A percentile compares a stretch with the other conserved stretches of the same genome.
phyloP scores from a whole-genome alignment of 1,139 yeast genomes.

The Hyphopichia fennica region DNA sequence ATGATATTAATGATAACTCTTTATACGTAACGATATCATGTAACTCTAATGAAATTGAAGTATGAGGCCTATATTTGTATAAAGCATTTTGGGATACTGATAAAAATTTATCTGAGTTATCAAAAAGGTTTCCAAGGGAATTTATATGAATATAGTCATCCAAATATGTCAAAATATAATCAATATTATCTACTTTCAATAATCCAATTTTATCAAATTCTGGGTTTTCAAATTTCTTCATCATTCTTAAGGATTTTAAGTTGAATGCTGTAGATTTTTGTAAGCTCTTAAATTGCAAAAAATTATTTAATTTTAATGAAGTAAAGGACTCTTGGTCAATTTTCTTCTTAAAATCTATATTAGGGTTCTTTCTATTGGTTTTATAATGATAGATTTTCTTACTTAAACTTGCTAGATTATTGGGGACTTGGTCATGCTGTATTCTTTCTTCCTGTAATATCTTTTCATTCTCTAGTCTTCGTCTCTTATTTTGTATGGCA shows the following conservation, averaged over 20 bases:
- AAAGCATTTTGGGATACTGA: no score
- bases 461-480: constrained; percentile 19
- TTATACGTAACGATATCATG: neutral
- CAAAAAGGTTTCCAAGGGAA: no score
- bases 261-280: no score
- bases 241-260: no score
- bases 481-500: constrained; percentile 26
- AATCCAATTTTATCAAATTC: neutral
- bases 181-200: neutral
- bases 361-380: neutral
- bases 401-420: neutral
- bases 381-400: neutral
- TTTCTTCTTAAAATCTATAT: neutral
- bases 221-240: no score
- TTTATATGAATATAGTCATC: no score
- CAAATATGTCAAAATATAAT: neutral
- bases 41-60: neutral
- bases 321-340: neutral
- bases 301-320: neutral
- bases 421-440: constrained; percentile 11
- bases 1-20: neutral
- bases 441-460: neutral
- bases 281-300: no score
- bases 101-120: no score
- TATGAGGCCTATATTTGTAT: neutral